Evolutionary conservation across 208 protist species (phyloP), one percentile per base, ranked within the genome.

Genomic region (Angomonas desouzai): DNA sequence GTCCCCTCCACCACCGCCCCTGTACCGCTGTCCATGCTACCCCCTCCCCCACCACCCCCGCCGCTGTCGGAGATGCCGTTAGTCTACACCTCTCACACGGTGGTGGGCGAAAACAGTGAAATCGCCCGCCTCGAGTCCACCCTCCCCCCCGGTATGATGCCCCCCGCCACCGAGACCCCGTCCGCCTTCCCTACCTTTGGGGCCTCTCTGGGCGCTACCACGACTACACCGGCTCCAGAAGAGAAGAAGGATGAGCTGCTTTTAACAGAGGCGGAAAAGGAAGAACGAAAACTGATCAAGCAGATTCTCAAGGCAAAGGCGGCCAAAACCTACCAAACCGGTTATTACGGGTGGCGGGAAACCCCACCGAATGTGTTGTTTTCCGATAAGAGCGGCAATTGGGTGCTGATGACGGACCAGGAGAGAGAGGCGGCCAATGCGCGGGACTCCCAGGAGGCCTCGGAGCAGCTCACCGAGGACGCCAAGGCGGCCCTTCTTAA

Each of bases 271-370:
- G 58, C 33, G 3, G 55, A 64, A 22, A 16, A 16, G 57, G 58
- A 49, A 29, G 62, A 69, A 48, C 62, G 67, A 36, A 57, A 68
- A 34, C 32, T 68, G 22, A 48, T 74, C 7, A 55, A 53, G 2
- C 55, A 67, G 22, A 40, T 62, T 13, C 18, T 34, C 55, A 45
- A 23, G 22, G 64, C 64, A 33, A 59, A 36, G 45, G 4, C 7
- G 32, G 7, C 55, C 7, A 29, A 22, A 25, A 23, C 10, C 7
- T 38, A 60, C 25, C 30, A 16, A 27, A 51, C 11, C n/a, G 28
- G 55, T 13, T 1, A 4, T 18, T 43, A 36, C 32, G 30, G 28
- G 29, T 30, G 29, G 29, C 27, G 22, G n/a, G 62, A 58, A 10
- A 67, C 22, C 11, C 36, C 33, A 9, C 28, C 27, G 16, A 22